Conservation (phyloP, 2,329 filamentous ascomycete genomes). For the Harringtonia aguacate region DNA sequence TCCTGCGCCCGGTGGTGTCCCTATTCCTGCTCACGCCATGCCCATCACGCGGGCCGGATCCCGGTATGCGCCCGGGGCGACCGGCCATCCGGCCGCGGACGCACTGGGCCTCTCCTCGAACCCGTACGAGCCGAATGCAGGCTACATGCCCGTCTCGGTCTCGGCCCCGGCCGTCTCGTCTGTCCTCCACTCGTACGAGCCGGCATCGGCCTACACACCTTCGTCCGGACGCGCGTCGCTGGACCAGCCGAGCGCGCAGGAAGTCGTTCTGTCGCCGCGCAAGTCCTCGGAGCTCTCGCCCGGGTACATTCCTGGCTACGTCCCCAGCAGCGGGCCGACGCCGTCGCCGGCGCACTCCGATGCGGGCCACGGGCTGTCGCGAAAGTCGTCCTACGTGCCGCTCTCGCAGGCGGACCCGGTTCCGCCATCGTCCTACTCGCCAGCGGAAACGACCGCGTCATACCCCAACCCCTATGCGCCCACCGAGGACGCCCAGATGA, state of each 20-base stretch:
- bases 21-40: constrained; percentile 6
- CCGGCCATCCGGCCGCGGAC: constrained; percentile 3
- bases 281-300: constrained; percentile 29
- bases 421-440: background rate
- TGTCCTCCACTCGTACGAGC: constrained; percentile 15
- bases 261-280: constrained; percentile 18
- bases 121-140: constrained; percentile 16
- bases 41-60: constrained; percentile 34
- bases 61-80: constrained; percentile 35
- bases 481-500: background rate
- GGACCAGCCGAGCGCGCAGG: constrained; percentile 3
- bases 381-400: constrained; percentile 17
- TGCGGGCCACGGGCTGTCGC: constrained; percentile 11
- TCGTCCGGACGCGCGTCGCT: constrained; percentile 6
- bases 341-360: constrained; percentile 21
- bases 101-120: constrained; percentile 17
- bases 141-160: constrained; percentile 15
- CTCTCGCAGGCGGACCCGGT: constrained; percentile 8
- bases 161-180: background rate
- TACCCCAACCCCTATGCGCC: constrained; percentile 13
- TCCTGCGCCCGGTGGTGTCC: constrained; percentile 10
- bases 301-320: constrained; percentile 21
- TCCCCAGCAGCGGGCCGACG: constrained; percentile 18
- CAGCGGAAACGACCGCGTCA: background rate
- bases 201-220: constrained; percentile 1